These are phyloP conservation scores for Apiotrichum domesticum DNA, from an alignment of 1,284 basidiomycete genomes.

Conservation along the genomic window DNA sequence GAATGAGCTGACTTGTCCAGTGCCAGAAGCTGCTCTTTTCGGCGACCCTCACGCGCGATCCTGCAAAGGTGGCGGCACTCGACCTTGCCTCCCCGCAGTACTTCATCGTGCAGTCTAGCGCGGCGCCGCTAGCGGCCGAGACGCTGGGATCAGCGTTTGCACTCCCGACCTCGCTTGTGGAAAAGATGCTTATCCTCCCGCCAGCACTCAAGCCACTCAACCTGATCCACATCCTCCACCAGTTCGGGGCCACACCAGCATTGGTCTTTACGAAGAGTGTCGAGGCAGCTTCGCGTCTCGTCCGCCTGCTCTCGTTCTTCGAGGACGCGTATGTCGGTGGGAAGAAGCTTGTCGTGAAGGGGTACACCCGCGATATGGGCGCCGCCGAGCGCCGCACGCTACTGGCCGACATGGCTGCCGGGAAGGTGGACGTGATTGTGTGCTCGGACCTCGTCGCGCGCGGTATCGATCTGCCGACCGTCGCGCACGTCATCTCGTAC, in stretches of 20 bases:
- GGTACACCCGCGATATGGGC: constrained; percentile 83
- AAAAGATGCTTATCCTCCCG: constrained; percentile 78
- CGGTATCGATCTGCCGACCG: constrained; percentile 90
- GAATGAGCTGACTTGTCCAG: constrained; percentile 46
- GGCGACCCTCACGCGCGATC: constrained; percentile 90
- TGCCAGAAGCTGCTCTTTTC: constrained; percentile 97
- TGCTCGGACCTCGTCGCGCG: constrained; percentile 94
- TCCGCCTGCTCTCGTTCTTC: constrained; percentile 76
- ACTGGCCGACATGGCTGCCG: constrained; percentile 71
- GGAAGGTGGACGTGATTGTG: constrained; percentile 84
- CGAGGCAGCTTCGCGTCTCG: constrained; percentile 78
- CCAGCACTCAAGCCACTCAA: constrained; percentile 79
- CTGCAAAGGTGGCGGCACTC: constrained; percentile 80
- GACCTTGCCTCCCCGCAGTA: constrained; percentile 77
- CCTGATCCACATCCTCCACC: constrained; percentile 76
- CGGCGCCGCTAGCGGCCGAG: constrained; percentile 29
- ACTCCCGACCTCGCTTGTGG: constrained; percentile 69
- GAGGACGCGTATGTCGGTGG: constrained; percentile 52
- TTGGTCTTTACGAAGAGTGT: constrained; percentile 95
- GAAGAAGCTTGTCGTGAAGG: constrained; percentile 52
- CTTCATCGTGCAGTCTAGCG: constrained; percentile 64
- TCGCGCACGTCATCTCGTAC: constrained; percentile 87
- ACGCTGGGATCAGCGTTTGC: constrained; percentile 61
- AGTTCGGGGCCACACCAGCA: constrained; percentile 46
- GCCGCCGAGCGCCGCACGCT: constrained; percentile 67